A percentile compares a stretch with the other conserved stretches of the same genome.
Evolutionary conservation across 768 basidiomycete species (phyloP).

Genomic region (Kwoniella europaea): DNA sequence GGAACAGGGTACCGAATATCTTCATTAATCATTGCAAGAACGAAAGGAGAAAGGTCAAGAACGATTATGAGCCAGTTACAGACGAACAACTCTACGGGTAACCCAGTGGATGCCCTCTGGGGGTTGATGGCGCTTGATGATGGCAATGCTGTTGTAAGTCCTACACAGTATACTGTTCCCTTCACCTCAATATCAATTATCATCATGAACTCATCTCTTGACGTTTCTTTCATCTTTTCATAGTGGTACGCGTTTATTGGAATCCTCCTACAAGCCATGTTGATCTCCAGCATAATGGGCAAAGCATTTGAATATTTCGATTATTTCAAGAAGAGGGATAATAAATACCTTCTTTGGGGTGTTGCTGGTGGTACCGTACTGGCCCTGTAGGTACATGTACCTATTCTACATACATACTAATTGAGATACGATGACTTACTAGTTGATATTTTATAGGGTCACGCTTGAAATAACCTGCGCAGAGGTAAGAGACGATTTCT

Average conservation of each 20-base stretch:
- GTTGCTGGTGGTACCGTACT: background rate
- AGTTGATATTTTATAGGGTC: background rate
- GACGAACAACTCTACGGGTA: background rate
- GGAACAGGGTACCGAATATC: too few species aligned
- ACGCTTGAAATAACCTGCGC: background rate
- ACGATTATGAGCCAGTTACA: too few species aligned
- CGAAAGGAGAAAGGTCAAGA: too few species aligned
- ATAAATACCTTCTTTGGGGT: background rate
- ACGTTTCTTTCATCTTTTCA: background rate
- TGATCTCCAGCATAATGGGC: background rate
- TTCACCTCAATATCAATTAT: background rate
- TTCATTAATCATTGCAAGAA: too few species aligned
- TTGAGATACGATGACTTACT: background rate
- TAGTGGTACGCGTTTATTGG: constrained; percentile 3
- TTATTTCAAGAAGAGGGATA: constrained; percentile 13
- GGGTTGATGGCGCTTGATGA: background rate
- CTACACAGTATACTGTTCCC: background rate
- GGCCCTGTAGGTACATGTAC: background rate
- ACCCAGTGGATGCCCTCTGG: background rate
- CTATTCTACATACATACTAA: background rate
- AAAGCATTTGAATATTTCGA: constrained; percentile 8
- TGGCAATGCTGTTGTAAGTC: constrained; percentile 2
- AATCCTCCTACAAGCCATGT: constrained; percentile 8
- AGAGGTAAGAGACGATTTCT: background rate
- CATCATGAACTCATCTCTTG: background rate